A percentile compares a stretch with the other conserved stretches of the same genome.
Conservation (phyloP, 2,329 filamentous ascomycete genomes). For the Diaporthe batatas region DNA sequence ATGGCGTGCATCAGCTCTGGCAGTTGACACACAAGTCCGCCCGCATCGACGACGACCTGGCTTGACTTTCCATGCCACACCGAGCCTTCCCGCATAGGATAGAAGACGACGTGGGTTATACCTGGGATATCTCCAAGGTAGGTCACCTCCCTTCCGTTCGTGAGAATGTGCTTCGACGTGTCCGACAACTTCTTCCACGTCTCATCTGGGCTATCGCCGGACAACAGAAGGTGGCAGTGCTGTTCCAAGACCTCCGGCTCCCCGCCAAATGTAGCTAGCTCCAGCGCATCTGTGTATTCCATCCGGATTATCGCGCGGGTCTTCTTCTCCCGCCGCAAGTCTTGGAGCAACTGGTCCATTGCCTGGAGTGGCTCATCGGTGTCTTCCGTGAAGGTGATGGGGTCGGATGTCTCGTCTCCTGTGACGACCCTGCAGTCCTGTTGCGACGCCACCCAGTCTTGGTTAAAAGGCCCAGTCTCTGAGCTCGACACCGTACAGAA, state of each 20-base stretch:
- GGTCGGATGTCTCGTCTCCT: not conserved
- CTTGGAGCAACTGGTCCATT: not conserved
- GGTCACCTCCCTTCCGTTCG: not conserved
- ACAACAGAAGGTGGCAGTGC: not conserved
- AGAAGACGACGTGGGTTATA: not conserved
- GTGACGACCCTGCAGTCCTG: not conserved
- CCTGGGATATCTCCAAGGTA: not conserved
- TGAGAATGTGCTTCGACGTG: not conserved
- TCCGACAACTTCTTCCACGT: not conserved
- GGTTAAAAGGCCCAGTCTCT: too few species aligned
- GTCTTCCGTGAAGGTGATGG: not conserved
- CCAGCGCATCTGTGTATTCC: not conserved
- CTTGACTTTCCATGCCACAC: not conserved
- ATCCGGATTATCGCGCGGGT: not conserved
- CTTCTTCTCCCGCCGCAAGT: not conserved
- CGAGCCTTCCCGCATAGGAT: not conserved
- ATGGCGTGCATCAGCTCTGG: not conserved
- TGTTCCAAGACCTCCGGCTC: not conserved
- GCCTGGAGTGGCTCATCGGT: not conserved
- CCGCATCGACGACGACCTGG: not conserved
- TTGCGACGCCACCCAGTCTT: not conserved
- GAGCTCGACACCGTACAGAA: not conserved
- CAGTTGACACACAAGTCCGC: not conserved
- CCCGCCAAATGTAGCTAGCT: not conserved
- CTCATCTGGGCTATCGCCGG: not conserved